phyloP scores from a whole-genome alignment of 805 yeast species.

The Hemisphaericaspora nanyangensis region DNA sequence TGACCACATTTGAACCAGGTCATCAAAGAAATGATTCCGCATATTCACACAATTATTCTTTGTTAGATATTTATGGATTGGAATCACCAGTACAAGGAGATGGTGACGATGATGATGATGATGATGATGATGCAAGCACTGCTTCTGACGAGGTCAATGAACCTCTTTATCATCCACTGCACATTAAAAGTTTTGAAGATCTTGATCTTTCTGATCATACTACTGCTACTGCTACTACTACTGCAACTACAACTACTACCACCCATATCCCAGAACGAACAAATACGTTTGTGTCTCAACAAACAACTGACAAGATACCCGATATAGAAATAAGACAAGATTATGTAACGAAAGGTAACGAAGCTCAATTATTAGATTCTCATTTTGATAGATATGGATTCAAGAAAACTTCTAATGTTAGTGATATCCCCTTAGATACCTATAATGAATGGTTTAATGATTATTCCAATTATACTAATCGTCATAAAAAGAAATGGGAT shows the following conservation, averaged over 20 bases:
- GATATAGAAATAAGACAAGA: slow-evolving; percentile 2
- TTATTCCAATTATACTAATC: slow-evolving; percentile 58
- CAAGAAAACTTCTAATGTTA: slow-evolving; percentile 55
- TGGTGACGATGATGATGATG: neutral
- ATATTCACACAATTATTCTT: slow-evolving; percentile 33
- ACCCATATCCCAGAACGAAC: neutral
- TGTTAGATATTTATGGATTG: slow-evolving; percentile 32
- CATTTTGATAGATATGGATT: slow-evolving; percentile 80
- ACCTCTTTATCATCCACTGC: slow-evolving; percentile 1
- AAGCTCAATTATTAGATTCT: slow-evolving; percentile 13
- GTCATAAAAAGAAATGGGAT: slow-evolving; percentile 78
- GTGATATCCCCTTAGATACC: slow-evolving; percentile 42
- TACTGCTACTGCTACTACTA: neutral
- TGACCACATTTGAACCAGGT: too few relatives aligned
- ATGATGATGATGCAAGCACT: slow-evolving; percentile 2
- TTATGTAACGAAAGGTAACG: slow-evolving; percentile 2
- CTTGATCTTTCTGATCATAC: slow-evolving; percentile 4
- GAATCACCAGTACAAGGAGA: slow-evolving; percentile 6
- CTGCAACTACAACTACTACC: neutral
- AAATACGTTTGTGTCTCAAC: neutral
- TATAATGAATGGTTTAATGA: slow-evolving; percentile 75
- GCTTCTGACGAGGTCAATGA: neutral
- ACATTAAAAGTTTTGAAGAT: slow-evolving; percentile 6
- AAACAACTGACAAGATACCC: neutral
- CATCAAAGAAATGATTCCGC: slow-evolving; percentile 24